Evolutionary conservation across 2,329 filamentous ascomycete genomes (phyloP).

Genomic region (Knoxdaviesia capensis): DNA sequence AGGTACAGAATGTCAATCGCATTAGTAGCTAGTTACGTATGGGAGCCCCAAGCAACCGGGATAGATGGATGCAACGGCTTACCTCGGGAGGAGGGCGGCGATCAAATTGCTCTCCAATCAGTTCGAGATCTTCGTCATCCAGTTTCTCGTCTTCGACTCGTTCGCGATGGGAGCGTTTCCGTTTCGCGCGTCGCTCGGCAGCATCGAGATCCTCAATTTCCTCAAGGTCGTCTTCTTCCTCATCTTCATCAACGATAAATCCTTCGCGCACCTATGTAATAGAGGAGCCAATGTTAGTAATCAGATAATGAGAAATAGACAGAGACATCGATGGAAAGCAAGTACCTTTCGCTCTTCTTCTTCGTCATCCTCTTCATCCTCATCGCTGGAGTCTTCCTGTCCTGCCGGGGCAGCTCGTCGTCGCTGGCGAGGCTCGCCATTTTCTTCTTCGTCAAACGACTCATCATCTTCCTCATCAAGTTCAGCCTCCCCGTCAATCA

Average conservation of each 20-base stretch:
- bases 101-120: slow-evolving; percentile 52
- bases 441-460: slow-evolving; percentile 54
- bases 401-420: slow-evolving; percentile 24
- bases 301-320: slow-evolving; percentile 1
- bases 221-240: slow-evolving; percentile 54
- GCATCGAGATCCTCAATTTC: slow-evolving; percentile 27
- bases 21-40: neutral
- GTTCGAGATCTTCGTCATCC: slow-evolving; percentile 87
- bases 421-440: slow-evolving; percentile 22
- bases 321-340: neutral
- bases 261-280: slow-evolving; percentile 59
- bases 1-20: neutral
- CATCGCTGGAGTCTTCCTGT: slow-evolving; percentile 62
- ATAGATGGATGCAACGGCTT: neutral
- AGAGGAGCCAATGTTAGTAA: slow-evolving; percentile 5
- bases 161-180: slow-evolving; percentile 58
- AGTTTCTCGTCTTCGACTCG: slow-evolving; percentile 73
- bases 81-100: neutral
- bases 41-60: too few relatives aligned
- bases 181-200: slow-evolving; percentile 36
- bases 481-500: slow-evolving; percentile 73
- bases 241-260: slow-evolving; percentile 89
- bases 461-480: slow-evolving; percentile 77
- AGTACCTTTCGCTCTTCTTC: slow-evolving; percentile 61
- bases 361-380: slow-evolving; percentile 83